Conservation (phyloP, 116 monocot genomes). For the Zostera marina region DNA sequence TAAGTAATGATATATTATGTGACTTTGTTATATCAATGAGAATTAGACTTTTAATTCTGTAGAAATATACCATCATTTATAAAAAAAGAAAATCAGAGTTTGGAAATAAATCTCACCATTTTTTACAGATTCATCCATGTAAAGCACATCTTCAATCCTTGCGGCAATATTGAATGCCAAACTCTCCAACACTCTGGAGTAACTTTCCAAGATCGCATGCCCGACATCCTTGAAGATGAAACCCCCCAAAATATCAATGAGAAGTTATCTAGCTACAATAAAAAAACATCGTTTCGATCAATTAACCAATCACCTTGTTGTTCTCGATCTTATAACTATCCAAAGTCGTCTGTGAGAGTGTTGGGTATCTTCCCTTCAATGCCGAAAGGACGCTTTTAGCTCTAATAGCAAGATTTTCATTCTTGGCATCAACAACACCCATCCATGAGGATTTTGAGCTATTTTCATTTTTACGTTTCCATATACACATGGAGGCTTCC, state of each 20-base stretch:
- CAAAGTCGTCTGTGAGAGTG: constrained; percentile 66
- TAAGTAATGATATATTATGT: no score
- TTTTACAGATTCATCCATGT: constrained; percentile 34
- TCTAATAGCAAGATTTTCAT: constrained; percentile 46
- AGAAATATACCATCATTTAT: no score
- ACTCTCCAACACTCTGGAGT: constrained; percentile 76
- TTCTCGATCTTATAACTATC: constrained; percentile 76
- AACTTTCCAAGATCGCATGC: constrained; percentile 83
- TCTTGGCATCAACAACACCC: constrained; percentile 47
- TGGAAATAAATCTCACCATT: constrained; percentile 17
- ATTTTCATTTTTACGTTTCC: constrained; percentile 46
- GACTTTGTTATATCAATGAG: no score
- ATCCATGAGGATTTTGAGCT: constrained; percentile 53
- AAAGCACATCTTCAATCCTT: constrained; percentile 66
- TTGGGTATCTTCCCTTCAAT: constrained; percentile 69
- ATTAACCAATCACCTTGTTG: constrained; percentile 39
- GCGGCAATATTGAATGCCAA: constrained; percentile 66
- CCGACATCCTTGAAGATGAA: constrained; percentile 69
- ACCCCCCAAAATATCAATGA: no score
- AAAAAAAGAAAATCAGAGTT: no score
- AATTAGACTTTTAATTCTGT: no score
- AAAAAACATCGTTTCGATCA: no score
- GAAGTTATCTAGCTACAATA: no score
- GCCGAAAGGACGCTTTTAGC: constrained; percentile 39
- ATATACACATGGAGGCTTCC: constrained; percentile 68